A percentile compares a stretch with the other conserved stretches of the same genome.
Evolutionary conservation across 2,329 filamentous ascomycete species (phyloP).

Genomic region (Diaporthe sp.): DNA sequence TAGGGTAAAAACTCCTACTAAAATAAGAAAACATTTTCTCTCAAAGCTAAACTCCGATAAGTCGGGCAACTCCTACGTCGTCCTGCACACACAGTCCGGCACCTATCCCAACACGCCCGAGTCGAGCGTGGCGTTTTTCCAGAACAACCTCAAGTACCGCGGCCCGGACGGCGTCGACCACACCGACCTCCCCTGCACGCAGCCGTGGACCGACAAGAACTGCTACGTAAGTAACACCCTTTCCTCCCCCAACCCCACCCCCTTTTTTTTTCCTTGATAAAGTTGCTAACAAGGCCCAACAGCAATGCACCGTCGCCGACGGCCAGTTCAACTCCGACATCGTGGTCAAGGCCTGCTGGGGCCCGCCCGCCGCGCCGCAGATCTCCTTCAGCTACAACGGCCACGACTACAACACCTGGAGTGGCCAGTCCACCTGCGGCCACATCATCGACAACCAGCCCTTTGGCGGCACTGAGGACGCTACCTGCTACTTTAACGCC

Average conservation of each 20-base stretch:
- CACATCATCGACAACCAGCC: neutral
- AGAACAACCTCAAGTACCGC: neutral
- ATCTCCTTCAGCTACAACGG: slow-evolving; percentile 6
- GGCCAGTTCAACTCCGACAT: neutral
- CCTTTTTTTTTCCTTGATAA: neutral
- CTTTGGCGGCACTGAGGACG: slow-evolving; percentile 3
- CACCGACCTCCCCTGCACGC: slow-evolving; percentile 7
- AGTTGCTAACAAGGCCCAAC: neutral
- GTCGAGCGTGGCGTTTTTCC: neutral
- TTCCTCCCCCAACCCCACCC: too few relatives aligned
- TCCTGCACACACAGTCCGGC: neutral
- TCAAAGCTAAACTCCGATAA: neutral
- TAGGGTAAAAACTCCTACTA: too few relatives aligned
- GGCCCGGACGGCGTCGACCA: slow-evolving; percentile 10
- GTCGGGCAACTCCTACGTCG: slow-evolving; percentile 22
- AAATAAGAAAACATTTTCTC: too few relatives aligned
- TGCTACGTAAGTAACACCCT: neutral
- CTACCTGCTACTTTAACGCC: slow-evolving; percentile 12
- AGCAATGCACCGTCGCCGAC: neutral
- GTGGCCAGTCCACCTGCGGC: slow-evolving; percentile 11
- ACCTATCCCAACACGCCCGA: neutral
- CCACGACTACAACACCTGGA: slow-evolving; percentile 18
- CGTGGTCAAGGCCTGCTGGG: slow-evolving; percentile 4
- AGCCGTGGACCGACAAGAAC: slow-evolving; percentile 15
- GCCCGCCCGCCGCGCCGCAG: neutral